Evolutionary conservation across 345 rosid genomes (phyloP), one percentile per base, ranked within the genome.

Genomic region (Pistacia vera): DNA sequence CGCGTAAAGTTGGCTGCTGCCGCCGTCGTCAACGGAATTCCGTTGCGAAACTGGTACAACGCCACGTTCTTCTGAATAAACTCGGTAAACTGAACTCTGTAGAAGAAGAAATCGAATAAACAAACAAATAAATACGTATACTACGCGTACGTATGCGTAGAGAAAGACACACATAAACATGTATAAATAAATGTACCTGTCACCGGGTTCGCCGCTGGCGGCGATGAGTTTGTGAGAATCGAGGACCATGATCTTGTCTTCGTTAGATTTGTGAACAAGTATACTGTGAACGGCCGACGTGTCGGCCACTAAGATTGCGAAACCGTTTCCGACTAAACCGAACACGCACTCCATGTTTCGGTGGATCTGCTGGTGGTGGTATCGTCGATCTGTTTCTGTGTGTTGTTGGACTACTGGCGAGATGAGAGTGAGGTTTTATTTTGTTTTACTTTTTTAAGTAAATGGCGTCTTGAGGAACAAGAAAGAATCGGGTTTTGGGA

Each of bases 151-250:
- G 12, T 7, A 56, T n/a, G 58, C 20, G 14, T 17, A 44, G 13
- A 8, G n/a, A 5, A 7, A 4, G 49, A 10, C 3, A 64, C 7
- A 30, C 4, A 12, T 9, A 70, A 0, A 63, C 20, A 74, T 3
- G 63, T 22, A 73, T 12, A 35, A 62, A 41, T 18, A 4, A 20
- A 5, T 72, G 77, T 72, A 93, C 98, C 98, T 83, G 81, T 95
- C 99, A 61, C 99, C 98, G 49, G 99, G 83, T 88, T 93, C 98
- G 30, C 99, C 99, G 72, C 98, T 93, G 35, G 98, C 98, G 70
- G 98, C 99, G 80, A 91, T 68, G 77, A 96, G 97, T 86, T 93
- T 96, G 86, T 93, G 97, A 56, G 97, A 93, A 69, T 96, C 99
- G 74, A 96, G 99, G 46, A 66, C 38, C 98, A 96, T 96, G 89